Conservation (phyloP, 1,284 basidiomycete genomes). For the Puccinia horiana region DNA sequence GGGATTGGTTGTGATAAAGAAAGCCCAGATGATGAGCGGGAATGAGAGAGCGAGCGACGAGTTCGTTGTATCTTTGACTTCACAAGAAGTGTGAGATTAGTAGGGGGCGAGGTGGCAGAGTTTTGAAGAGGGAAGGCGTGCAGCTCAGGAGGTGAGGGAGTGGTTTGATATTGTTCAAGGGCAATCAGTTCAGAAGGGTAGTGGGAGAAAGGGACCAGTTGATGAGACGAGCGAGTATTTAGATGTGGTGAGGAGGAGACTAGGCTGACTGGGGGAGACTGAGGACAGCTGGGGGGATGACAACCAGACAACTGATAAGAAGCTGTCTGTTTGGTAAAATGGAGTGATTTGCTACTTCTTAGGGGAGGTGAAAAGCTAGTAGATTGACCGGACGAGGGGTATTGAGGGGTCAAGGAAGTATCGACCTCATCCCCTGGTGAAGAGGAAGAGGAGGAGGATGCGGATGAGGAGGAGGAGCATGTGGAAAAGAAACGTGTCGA, state of each 20-base stretch:
- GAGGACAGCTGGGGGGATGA: constrained; percentile 1
- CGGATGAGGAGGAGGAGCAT: constrained; percentile 19
- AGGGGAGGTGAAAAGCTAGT: constrained; percentile 16
- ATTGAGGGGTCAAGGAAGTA: not conserved
- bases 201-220: not conserved
- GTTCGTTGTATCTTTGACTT: constrained; percentile 26
- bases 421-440: not conserved
- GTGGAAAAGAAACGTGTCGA: not conserved
- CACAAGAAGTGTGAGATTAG: not conserved
- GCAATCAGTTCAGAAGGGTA: not conserved
- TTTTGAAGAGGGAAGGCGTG: constrained; percentile 7
- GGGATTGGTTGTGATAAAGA: not conserved
- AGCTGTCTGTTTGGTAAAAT: constrained; percentile 19
- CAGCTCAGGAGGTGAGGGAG: not conserved
- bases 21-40: not conserved
- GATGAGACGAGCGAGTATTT: not conserved
- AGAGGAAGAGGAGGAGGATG: not conserved
- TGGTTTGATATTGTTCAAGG: constrained; percentile 4
- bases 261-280: constrained; percentile 11
- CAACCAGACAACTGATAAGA: not conserved
- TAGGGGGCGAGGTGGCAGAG: not conserved
- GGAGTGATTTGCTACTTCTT: constrained; percentile 13
- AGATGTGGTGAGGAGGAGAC: not conserved
- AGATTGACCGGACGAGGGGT: not conserved
- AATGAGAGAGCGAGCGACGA: not conserved